Percentiles rank a stretch among this genome's conserved stretches.
Evolutionary conservation across 108 stramenopile species (phyloP).

Genomic region (Chaetoceros tenuissimus): DNA sequence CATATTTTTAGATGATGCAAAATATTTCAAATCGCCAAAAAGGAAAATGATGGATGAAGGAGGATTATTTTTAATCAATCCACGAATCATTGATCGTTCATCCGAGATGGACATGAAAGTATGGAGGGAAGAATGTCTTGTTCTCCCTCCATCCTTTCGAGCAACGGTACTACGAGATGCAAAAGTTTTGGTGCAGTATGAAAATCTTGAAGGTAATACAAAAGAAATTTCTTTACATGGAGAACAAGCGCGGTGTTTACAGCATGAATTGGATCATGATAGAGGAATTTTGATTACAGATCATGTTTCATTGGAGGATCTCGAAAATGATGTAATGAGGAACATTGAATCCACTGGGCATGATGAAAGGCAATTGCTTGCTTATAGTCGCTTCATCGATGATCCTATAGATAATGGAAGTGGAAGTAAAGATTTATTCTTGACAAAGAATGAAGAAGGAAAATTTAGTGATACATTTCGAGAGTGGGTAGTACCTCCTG

Average conservation of each 20-base stretch:
- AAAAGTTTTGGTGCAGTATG: conserved; percentile 49
- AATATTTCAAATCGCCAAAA: conserved; percentile 1
- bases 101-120: conserved; percentile 58
- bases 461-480: too few relatives aligned
- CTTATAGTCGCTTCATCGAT: conserved; percentile 13
- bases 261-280: conserved; percentile 87
- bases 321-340: conserved; percentile 48
- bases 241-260: conserved; percentile 55
- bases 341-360: conserved; percentile 36
- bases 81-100: conserved; percentile 57
- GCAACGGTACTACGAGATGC: conserved; percentile 70
- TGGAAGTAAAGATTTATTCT: too few relatives aligned
- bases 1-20: conserved; percentile 38
- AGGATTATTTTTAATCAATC: conserved; percentile 58
- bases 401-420: neutral
- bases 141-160: conserved; percentile 64
- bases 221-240: conserved; percentile 24
- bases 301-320: conserved; percentile 61
- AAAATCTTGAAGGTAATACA: conserved; percentile 14
- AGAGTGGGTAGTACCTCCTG: too few relatives aligned
- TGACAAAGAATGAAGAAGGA: too few relatives aligned
- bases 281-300: conserved; percentile 69
- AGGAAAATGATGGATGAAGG: neutral
- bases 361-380: conserved; percentile 22
- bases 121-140: conserved; percentile 77